These are phyloP conservation scores for Plasmodium vinckei DNA, from an alignment of 169 alveolate species.

Conservation along the genomic window DNA sequence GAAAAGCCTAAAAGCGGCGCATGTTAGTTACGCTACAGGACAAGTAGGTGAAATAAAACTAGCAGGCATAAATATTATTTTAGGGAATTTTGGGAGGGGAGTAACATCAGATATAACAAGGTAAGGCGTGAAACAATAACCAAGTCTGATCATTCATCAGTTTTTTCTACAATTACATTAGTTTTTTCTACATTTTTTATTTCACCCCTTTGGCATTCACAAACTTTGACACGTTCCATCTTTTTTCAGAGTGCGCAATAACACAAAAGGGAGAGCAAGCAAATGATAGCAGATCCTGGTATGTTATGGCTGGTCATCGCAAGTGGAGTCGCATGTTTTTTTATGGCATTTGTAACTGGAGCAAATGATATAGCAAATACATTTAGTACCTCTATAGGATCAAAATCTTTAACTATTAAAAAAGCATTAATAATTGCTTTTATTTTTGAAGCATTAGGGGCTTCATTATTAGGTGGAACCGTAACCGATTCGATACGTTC, in stretches of 20 bases:
- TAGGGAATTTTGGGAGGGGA: too few relatives aligned
- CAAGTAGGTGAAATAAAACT: too few relatives aligned
- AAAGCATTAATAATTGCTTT: constrained; percentile 86
- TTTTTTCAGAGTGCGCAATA: constrained; percentile 14
- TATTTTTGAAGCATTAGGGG: constrained; percentile 88
- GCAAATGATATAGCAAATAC: constrained; percentile 92
- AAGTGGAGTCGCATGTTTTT: constrained; percentile 82
- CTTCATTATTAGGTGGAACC: constrained; percentile 88
- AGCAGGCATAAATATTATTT: too few relatives aligned
- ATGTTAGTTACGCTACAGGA: too few relatives aligned
- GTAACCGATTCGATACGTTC: constrained; percentile 89
- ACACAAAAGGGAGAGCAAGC: constrained; percentile 22
- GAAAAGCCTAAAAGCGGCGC: too few relatives aligned
- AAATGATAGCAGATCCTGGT: constrained; percentile 83
- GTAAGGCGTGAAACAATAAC: too few relatives aligned
- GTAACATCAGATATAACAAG: too few relatives aligned
- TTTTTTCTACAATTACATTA: too few relatives aligned
- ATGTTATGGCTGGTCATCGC: constrained; percentile 86
- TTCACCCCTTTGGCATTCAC: too few relatives aligned
- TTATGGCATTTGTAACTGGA: constrained; percentile 88
- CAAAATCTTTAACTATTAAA: constrained; percentile 83
- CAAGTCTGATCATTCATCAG: too few relatives aligned
- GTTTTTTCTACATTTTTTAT: too few relatives aligned
- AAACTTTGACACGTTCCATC: not conserved
- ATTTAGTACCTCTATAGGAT: constrained; percentile 88